phyloP scores from a whole-genome alignment of 2,329 filamentous ascomycete species.

The Aspergillus transmontanensis region DNA sequence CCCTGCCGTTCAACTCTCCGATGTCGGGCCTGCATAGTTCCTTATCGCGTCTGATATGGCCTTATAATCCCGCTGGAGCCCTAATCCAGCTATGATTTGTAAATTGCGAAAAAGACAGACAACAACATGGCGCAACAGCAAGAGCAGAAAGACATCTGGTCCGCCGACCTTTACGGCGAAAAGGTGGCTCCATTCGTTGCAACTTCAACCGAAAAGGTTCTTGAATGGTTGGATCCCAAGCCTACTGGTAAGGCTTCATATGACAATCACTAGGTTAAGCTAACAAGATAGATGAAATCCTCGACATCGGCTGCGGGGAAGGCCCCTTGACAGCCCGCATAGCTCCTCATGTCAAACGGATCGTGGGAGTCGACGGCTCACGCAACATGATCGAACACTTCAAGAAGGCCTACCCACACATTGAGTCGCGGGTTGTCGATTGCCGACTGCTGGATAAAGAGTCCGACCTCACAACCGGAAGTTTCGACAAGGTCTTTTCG shows the following conservation, averaged over 20 bases:
- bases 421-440: conserved; percentile 36
- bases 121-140: background rate
- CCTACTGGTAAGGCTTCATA: conserved; percentile 36
- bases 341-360: conserved; percentile 50
- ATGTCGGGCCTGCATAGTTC: too few relatives aligned
- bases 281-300: conserved; percentile 51
- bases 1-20: too few relatives aligned
- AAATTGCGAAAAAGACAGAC: too few relatives aligned
- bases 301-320: conserved; percentile 68
- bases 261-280: background rate
- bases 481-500: conserved; percentile 62
- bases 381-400: conserved; percentile 61
- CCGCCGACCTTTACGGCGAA: background rate
- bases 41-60: too few relatives aligned
- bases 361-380: conserved; percentile 64
- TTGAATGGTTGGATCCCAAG: conserved; percentile 52
- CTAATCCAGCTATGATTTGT: too few relatives aligned
- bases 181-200: background rate
- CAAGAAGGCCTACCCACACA: conserved; percentile 39
- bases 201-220: background rate
- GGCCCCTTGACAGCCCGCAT: conserved; percentile 62
- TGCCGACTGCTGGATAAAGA: conserved; percentile 37
- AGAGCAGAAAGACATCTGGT: background rate
- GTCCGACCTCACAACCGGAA: conserved; percentile 27
- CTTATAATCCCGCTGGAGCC: too few relatives aligned